phyloP scores from a whole-genome alignment of 768 basidiomycete species.

The Lyophyllum shimeji region DNA sequence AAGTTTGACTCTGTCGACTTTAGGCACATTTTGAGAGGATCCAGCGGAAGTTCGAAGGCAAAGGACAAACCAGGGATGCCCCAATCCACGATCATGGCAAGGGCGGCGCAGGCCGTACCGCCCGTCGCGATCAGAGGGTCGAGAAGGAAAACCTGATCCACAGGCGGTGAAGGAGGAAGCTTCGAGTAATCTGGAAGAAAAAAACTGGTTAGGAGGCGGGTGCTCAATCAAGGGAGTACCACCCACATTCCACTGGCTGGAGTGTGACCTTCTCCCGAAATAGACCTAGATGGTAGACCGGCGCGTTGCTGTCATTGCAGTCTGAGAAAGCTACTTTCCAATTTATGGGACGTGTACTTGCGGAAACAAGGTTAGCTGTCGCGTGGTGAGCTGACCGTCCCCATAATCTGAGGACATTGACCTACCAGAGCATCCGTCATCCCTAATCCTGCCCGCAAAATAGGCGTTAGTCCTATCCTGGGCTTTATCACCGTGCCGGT shows the following conservation, averaged over 20 bases:
- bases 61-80: slow-evolving; percentile 60
- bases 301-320: slow-evolving; percentile 51
- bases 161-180: slow-evolving; percentile 69
- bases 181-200: slow-evolving; percentile 78
- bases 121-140: slow-evolving; percentile 96
- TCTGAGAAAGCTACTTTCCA: not conserved
- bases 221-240: not conserved
- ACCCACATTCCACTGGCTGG: slow-evolving; percentile 87
- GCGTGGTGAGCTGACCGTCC: not conserved
- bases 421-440: slow-evolving; percentile 84
- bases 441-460: slow-evolving; percentile 89
- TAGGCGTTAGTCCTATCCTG: slow-evolving; percentile 83
- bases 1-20: slow-evolving; percentile 75
- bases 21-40: slow-evolving; percentile 1
- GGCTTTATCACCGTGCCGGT: slow-evolving; percentile 75
- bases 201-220: not conserved
- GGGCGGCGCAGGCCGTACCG: slow-evolving; percentile 85
- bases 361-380: slow-evolving; percentile 76
- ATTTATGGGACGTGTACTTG: slow-evolving; percentile 35
- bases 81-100: slow-evolving; percentile 86
- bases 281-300: slow-evolving; percentile 89
- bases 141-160: slow-evolving; percentile 84
- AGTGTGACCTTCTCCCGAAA: slow-evolving; percentile 85
- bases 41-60: not conserved
- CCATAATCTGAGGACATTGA: slow-evolving; percentile 1